These are phyloP conservation scores for Millerago galiae DNA, from an alignment of 805 yeast species.

Conservation along the genomic window DNA sequence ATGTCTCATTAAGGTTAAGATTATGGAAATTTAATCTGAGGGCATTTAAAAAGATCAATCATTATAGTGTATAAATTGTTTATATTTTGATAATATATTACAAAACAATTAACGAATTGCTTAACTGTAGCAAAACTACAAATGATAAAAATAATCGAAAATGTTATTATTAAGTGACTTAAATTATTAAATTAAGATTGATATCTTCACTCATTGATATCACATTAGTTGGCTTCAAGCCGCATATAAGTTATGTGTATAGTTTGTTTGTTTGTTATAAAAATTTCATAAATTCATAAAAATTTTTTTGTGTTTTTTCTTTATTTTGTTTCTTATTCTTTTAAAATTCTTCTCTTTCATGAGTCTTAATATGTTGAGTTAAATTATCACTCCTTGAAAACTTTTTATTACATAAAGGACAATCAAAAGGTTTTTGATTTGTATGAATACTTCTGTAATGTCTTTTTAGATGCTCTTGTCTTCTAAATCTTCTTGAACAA, in stretches of 20 bases:
- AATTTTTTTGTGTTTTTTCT: not conserved
- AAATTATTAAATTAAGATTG: not conserved
- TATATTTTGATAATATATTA: too few relatives aligned
- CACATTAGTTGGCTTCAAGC: not conserved
- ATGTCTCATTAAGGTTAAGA: slow-evolving; percentile 15
- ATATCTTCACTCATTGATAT: not conserved
- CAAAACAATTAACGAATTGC: too few relatives aligned
- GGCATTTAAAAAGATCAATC: slow-evolving; percentile 5
- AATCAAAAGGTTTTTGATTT: slow-evolving; percentile 62
- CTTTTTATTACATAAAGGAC: slow-evolving; percentile 54
- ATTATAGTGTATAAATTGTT: not conserved
- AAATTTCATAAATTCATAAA: too few relatives aligned
- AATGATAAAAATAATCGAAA: too few relatives aligned
- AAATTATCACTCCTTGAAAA: slow-evolving; percentile 64
- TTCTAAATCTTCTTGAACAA: slow-evolving; percentile 60
- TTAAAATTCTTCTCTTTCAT: slow-evolving; percentile 16
- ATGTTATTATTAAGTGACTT: not conserved
- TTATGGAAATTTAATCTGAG: slow-evolving; percentile 18
- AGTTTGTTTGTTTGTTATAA: too few relatives aligned
- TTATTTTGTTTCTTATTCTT: too few relatives aligned
- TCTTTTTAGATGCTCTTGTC: slow-evolving; percentile 74
- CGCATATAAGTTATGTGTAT: too few relatives aligned
- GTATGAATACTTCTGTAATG: slow-evolving; percentile 71
- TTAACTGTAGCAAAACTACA: too few relatives aligned
- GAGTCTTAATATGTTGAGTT: slow-evolving; percentile 61